A percentile compares a stretch with the other conserved stretches of the same genome.
These are phyloP conservation scores for Lagerstroemia fauriei DNA, from an alignment of 441 rosid genomes.

Conservation along the genomic window DNA sequence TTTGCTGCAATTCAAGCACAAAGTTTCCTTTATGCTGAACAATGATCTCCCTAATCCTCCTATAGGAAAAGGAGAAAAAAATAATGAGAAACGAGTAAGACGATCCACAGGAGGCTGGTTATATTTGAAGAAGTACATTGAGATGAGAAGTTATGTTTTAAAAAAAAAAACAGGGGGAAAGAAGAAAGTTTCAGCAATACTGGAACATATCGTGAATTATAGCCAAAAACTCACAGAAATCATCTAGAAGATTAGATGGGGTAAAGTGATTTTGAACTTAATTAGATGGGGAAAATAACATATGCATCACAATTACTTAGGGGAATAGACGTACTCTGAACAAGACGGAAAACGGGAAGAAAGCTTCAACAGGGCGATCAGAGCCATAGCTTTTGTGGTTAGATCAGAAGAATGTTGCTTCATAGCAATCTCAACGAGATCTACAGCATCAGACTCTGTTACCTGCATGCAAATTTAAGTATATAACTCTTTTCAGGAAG, in stretches of 20 bases:
- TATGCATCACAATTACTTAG: constrained; percentile 17
- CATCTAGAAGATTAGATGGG: background rate
- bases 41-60: constrained; percentile 75
- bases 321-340: constrained; percentile 62
- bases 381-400: constrained; percentile 84
- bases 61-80: constrained; percentile 26
- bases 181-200: background rate
- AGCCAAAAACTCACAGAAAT: background rate
- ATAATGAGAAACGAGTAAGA: background rate
- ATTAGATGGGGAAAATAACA: background rate
- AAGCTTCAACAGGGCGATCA: constrained; percentile 79
- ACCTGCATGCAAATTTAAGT: constrained; percentile 47
- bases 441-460: constrained; percentile 86
- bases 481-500: background rate
- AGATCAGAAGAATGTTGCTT: constrained; percentile 71
- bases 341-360: constrained; percentile 91
- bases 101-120: background rate
- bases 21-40: constrained; percentile 76
- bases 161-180: background rate
- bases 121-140: background rate
- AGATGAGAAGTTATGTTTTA: background rate
- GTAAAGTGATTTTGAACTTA: too few species aligned
- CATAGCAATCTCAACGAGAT: constrained; percentile 67
- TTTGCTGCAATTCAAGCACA: constrained; percentile 97
- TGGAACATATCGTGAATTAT: background rate